Conservation (phyloP, 2,329 filamentous ascomycete species). For the Diaporthe aspalathi region DNA sequence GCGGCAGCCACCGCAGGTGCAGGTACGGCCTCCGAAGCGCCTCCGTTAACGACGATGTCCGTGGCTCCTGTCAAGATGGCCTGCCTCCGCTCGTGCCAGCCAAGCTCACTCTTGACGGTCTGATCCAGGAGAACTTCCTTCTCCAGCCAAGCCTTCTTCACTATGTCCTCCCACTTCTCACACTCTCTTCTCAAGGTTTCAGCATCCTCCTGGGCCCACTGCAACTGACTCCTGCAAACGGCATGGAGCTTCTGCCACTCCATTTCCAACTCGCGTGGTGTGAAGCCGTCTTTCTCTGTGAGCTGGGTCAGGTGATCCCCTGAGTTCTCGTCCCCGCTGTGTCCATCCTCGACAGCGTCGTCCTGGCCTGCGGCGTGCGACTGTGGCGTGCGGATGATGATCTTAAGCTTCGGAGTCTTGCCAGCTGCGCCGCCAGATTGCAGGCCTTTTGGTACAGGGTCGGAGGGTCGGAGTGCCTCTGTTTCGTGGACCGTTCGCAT, state of each 20-base stretch:
- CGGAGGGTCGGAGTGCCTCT: conserved; percentile 85
- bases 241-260: conserved; percentile 70
- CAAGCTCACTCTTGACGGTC: conserved; percentile 73
- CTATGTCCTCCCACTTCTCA: conserved; percentile 72
- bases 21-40: conserved; percentile 26
- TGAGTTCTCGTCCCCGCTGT: conserved; percentile 64
- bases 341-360: conserved; percentile 58
- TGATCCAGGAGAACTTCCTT: conserved; percentile 85
- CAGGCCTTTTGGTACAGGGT: conserved; percentile 78
- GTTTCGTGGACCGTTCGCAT: conserved; percentile 99
- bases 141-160: conserved; percentile 80
- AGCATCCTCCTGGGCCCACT: conserved; percentile 77
- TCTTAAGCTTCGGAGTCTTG: conserved; percentile 68
- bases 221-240: conserved; percentile 76
- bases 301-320: conserved; percentile 69
- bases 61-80: conserved; percentile 63
- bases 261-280: conserved; percentile 71
- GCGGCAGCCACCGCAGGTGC: conserved; percentile 4
- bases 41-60: conserved; percentile 54
- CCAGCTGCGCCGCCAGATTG: conserved; percentile 57
- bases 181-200: conserved; percentile 73
- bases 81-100: conserved; percentile 70
- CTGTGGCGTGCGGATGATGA: conserved; percentile 71
- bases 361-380: conserved; percentile 68
- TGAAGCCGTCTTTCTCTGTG: conserved; percentile 71